Conservation (phyloP, 2,329 filamentous ascomycete species). For the Talaromyces amestolkiae region DNA sequence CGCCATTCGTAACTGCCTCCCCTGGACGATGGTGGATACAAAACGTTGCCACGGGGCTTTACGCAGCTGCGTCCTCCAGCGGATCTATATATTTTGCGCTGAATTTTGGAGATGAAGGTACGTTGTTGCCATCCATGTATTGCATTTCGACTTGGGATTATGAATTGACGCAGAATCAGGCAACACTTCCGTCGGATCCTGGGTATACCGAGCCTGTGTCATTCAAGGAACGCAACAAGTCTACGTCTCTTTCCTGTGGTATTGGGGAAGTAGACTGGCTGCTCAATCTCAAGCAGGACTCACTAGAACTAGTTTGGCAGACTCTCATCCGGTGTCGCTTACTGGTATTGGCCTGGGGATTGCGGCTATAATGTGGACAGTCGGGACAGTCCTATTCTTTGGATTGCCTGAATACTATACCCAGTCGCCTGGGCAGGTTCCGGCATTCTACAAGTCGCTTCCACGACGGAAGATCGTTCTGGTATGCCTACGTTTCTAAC, state of each 20-base stretch:
- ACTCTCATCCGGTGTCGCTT: conserved; percentile 20
- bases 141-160: too few relatives aligned
- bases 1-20: conserved; percentile 45
- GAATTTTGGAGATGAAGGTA: conserved; percentile 60
- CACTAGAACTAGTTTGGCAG: conserved; percentile 16
- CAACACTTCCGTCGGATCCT: conserved; percentile 56
- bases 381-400: conserved; percentile 50
- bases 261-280: conserved; percentile 53
- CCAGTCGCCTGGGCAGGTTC: conserved; percentile 56
- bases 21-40: conserved; percentile 49
- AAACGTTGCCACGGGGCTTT: conserved; percentile 57
- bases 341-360: conserved; percentile 44
- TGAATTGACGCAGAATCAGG: conserved; percentile 5
- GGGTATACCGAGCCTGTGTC: conserved; percentile 60
- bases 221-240: conserved; percentile 63
- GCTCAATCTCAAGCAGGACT: conserved; percentile 14
- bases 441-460: conserved; percentile 57
- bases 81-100: conserved; percentile 61
- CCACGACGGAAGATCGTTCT: conserved; percentile 52
- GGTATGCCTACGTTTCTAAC: conserved; percentile 19
- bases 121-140: too few relatives aligned
- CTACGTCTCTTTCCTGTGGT: conserved; percentile 60
- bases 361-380: conserved; percentile 50
- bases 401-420: conserved; percentile 61
- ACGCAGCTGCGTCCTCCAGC: conserved; percentile 57